phyloP scores from a whole-genome alignment of 148 eudicot species.

The Dysphania ambrosioides region DNA sequence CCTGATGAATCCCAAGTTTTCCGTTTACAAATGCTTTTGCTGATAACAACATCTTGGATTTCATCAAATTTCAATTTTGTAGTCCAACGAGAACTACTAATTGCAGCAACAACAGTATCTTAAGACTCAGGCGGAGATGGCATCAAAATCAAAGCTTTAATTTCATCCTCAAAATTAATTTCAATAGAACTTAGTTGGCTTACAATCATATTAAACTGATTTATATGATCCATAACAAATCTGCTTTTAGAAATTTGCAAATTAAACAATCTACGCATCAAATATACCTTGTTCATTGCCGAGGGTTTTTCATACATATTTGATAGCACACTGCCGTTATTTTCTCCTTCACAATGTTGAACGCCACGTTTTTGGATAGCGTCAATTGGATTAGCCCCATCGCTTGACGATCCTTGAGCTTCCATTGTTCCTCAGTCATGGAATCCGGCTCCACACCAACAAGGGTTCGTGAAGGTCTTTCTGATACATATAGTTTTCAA shows the following conservation, averaged over 20 bases:
- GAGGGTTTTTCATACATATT: too few relatives aligned
- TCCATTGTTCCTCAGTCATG: neutral
- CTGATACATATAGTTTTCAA: neutral
- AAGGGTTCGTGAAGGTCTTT: neutral
- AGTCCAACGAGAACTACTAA: too few relatives aligned
- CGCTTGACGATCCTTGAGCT: neutral
- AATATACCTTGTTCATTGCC: too few relatives aligned
- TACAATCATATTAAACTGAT: neutral
- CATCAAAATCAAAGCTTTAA: conserved; percentile 3
- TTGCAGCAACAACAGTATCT: neutral
- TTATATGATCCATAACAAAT: neutral
- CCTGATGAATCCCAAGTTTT: too few relatives aligned
- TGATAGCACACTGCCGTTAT: too few relatives aligned
- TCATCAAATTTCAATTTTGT: too few relatives aligned
- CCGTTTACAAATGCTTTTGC: too few relatives aligned
- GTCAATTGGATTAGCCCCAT: neutral
- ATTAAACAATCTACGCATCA: neutral
- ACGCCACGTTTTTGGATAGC: neutral
- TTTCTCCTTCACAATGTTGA: too few relatives aligned
- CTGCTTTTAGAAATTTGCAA: neutral
- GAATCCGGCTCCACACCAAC: neutral
- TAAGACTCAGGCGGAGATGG: neutral
- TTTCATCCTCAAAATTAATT: conserved; percentile 4
- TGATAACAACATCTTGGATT: too few relatives aligned
- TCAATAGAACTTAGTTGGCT: neutral